A percentile compares a stretch with the other conserved stretches of the same genome.
phyloP scores from a whole-genome alignment of 768 basidiomycete genomes.

The Agaricus subrufescens region DNA sequence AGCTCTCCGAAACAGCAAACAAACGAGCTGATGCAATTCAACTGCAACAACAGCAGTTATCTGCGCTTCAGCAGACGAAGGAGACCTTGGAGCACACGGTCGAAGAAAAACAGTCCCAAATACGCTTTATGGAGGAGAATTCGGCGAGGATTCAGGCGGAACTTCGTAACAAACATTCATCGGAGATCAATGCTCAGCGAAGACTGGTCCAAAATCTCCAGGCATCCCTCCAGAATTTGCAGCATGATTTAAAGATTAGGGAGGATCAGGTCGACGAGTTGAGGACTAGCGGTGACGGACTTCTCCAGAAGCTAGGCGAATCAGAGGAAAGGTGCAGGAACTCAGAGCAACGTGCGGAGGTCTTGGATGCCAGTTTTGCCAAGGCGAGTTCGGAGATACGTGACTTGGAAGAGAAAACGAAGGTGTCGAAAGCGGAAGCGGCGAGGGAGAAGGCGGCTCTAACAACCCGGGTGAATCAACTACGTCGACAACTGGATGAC shows the following conservation, averaged over 20 bases:
- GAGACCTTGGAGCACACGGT: background rate
- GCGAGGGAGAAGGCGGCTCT: background rate
- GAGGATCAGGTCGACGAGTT: background rate
- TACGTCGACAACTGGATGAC: background rate
- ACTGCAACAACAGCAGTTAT: background rate
- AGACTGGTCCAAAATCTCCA: background rate
- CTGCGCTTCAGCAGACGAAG: background rate
- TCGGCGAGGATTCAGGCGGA: background rate
- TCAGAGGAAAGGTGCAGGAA: background rate
- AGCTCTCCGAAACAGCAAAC: background rate
- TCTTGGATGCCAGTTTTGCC: background rate
- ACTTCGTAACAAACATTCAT: background rate
- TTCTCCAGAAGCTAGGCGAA: background rate
- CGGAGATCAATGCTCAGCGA: background rate
- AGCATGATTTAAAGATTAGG: background rate
- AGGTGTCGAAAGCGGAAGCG: background rate
- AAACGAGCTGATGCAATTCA: background rate
- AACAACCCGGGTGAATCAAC: background rate
- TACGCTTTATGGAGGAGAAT: background rate
- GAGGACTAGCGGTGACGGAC: background rate
- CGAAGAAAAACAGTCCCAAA: background rate
- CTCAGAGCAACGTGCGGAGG: background rate
- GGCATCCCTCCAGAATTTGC: background rate
- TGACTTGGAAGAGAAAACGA: background rate
- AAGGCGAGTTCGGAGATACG: background rate